Base-by-base conservation (phyloP, 805 yeast species). In the Suhomyces kilbournensis region DNA sequence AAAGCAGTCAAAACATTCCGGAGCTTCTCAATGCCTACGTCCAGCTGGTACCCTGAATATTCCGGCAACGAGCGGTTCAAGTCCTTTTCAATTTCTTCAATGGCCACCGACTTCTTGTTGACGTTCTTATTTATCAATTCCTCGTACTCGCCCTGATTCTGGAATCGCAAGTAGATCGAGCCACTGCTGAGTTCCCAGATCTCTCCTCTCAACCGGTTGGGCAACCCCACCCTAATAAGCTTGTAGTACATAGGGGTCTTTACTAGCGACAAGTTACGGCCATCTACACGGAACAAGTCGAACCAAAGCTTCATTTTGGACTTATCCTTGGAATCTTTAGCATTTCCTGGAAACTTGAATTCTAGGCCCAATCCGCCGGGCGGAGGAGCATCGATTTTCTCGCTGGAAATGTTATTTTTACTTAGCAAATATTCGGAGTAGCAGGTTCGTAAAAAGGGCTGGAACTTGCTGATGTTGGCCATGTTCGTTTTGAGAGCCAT, bases 51-150 rank as follows among this genome's bases (percentile, higher is more conserved):
- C 0, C 97, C 99, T 2, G 94, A 86, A 67, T 93, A 94, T 68
- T 94, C 99, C 0, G 99, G 99, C 48, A 94, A 70, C 0, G 97
- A 92, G 52, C 99, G 78, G 65, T 93, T 91, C 61, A 94, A 78
- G 70, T 94, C 99, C 66, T 96, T 94, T 65, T 92, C 97, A 55
- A 94, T 94, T 63, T 94, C 99, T 57, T 94, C 99, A 39, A 92
- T 86, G 1, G 99, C 98, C 47, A 87, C 74, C 0, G 97, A 88
- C 1, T 73, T 74, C 53, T 84, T 81, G 3, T 84, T 88, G 30
- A 72, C 77, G 63, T 88, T 84, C 15, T 82, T 85, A 2, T 73
- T 76, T 48, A 91, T 73, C 7, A 92, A 58, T 30, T 71, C 67
- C 43, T 74, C 65, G 67, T 92, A 94, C 45, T 81, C 83, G 0